Base-by-base conservation (phyloP, 2,329 filamentous ascomycete genomes). In the Metarhizium rileyi region DNA sequence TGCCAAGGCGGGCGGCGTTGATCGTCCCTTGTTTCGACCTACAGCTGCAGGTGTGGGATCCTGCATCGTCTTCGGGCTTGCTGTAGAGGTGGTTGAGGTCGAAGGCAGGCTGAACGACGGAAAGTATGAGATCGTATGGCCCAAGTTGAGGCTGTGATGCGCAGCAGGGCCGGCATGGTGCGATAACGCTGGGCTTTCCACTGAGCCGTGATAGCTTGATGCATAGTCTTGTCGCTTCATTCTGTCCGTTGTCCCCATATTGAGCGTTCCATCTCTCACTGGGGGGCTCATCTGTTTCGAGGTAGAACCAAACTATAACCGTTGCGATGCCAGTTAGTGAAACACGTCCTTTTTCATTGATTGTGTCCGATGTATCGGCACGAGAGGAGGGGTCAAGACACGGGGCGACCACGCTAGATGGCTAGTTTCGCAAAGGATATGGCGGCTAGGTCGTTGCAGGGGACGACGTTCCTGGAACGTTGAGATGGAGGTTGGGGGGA, bases 251-350 rank as follows among this genome's bases (percentile, higher is more conserved):
- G 71, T 70, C 22, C 68, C 70, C 50, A 57, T 66, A 46, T 61
- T 65, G 38, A 74, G 52, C 12, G 70, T 71, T 38, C 71, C 76
- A 47, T 79, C 76, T 56, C 70, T 75, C 48, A 72, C 60, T 48
- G 71, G 67, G 28, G 77, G 72, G 51, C 71, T 76, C 40, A 71
- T 70, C 59, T 77, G 77, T 62, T 80, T 80, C 18, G 51, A 16
- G 22, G 48, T 35, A 42, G 78, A 80, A 55, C 79, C 78, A 72
- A 82, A 84, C 80, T 83, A 55, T 56, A 53, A 57, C 53, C 20
- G 30, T 4, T 49, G 50, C 48, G 49, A 59, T 42, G 47, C 53
- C 52, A 56, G 66, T 75, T 69, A 75, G 71, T 68, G 63, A 58
- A 47, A 40, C n/a, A 48, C 40, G 12, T 23, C 40, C 12, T 9